Base-by-base conservation (phyloP, 2,329 filamentous ascomycete genomes). In the Aureobasidium sp. region DNA sequence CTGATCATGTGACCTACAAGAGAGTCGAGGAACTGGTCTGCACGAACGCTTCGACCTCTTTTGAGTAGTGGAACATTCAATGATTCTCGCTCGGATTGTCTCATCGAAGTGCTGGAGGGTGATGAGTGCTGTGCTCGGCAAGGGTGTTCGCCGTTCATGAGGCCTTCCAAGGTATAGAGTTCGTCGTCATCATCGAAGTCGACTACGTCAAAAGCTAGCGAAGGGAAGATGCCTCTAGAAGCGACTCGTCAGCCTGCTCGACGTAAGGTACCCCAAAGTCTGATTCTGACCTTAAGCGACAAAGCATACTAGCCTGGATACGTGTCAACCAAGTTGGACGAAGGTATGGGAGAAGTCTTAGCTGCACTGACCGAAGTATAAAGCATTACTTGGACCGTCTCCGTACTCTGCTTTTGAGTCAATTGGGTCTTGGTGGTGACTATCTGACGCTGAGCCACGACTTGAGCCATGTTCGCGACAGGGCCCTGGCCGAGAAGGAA, bases 1-100 rank as follows among this genome's bases (percentile, higher is more conserved):
- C 9, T 2, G 9, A 27, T 25, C 12, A 22, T 17, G 25, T 22
- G 5, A 64, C 71, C 65, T 68, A 79, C 78, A 61, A 80, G 69
- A 61, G 76, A 70, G 60, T 77, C 71, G 8, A 80, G 68, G 29
- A 80, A 69, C 49, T 67, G 67, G 63, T 80, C 74, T 2, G 72
- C 74, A 45, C 70, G 70, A 22, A 68, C 59, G 63, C 75, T 70
- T 8, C 70, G 67, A 27, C 72, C 72, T 55, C 70, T 69, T 15
- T 47, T 55, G 11, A 62, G 51, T 12, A 62, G n/a, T 3, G 48
- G 48, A 37, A 47, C 34, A 6, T 25, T 31, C 25, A 34, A 22
- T 5, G 6, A n/a, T 17, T 3, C 34, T 4, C 17, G 9, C 36
- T 60, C 57, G 5, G 57, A 42, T 20, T 14, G 25, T 37, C 31